Evolutionary conservation across 2,329 filamentous ascomycete species (phyloP), one percentile per base, ranked within the genome.

Genomic region (Calycina herbarum): DNA sequence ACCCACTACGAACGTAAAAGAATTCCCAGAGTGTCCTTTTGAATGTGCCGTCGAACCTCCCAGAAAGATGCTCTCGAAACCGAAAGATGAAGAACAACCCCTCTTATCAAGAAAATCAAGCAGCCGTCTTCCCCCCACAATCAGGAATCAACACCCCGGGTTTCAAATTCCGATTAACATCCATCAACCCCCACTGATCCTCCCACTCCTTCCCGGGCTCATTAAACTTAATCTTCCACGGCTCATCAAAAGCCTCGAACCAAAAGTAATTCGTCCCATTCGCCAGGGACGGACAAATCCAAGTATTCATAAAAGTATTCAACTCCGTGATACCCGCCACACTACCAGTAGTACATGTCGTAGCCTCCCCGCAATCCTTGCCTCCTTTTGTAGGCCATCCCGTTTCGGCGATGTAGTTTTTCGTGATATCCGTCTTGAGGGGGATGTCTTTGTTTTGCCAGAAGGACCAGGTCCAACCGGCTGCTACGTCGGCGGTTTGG

Each of bases 231-330:
- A 90, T 82, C 81, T 98, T 97, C 94, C 94, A 98, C 2, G 93
- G 93, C 82, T 98, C 94, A 76, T 98, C 94, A 76, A 97, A 98
- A 10, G 93, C 93, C 76, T 94, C 92, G 77, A 98, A 97, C 94
- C 94, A 98, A 76, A 97, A 97, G 77, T 96, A 98, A 71, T 96
- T 88, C 1, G 93, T 97, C 57, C 89, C 90, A 73, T 97, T 96
- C 29, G 81, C 81, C 68, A 97, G 79, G 11, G 91, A 88, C 61
- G 87, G 83, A 77, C 94, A 98, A 0, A 98, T 88, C 89, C 92
- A 98, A 69, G 87, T 86, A 1, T 87, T 82, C 86, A 98, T 89
- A 73, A 97, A 93, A n/a, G 81, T 82, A 75, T 98, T 98, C 81
- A 97, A 82, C 76, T 93, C 87, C 20, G 86, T 80, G 57, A 97